phyloP scores from a whole-genome alignment of 208 protist genomes.

The Trypanosomatidae sp. region DNA sequence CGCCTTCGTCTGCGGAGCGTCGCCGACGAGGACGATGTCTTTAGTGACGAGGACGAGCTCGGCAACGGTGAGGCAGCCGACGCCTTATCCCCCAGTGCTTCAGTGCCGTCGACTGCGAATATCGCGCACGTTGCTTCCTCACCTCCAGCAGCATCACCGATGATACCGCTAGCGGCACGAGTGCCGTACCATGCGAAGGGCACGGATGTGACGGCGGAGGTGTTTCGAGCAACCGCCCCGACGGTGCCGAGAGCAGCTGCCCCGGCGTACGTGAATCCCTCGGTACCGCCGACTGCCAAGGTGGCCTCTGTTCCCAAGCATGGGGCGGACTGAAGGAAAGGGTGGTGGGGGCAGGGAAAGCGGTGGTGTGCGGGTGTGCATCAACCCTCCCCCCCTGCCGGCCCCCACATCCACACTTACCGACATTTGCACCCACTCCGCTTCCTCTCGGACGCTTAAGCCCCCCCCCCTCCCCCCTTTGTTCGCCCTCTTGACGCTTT shows the following conservation, averaged over 20 bases:
- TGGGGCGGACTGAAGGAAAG: slow-evolving; percentile 2
- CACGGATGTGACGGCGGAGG: slow-evolving; percentile 10
- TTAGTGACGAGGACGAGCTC: slow-evolving; percentile 24
- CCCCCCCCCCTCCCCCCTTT: not conserved
- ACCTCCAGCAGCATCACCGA: not conserved
- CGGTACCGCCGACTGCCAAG: slow-evolving; percentile 13
- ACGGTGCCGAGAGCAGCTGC: not conserved
- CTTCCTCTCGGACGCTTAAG: not conserved
- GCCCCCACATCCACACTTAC: not conserved
- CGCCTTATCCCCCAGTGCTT: not conserved
- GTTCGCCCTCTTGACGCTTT: no score
- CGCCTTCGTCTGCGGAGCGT: slow-evolving; percentile 44
- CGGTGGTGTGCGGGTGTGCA: not conserved
- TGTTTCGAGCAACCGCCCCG: no score
- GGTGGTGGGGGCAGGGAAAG: not conserved
- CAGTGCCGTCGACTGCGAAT: not conserved
- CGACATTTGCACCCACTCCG: not conserved
- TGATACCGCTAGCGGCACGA: not conserved
- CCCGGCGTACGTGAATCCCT: not conserved
- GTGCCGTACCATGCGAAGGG: slow-evolving; percentile 7
- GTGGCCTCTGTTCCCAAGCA: slow-evolving; percentile 2
- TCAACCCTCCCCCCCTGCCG: not conserved
- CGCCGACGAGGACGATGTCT: slow-evolving; percentile 38
- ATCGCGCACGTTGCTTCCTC: not conserved
- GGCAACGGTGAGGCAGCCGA: not conserved